Evolutionary conservation across 306 rosid species (phyloP).

Genomic region (Quercus gilva): DNA sequence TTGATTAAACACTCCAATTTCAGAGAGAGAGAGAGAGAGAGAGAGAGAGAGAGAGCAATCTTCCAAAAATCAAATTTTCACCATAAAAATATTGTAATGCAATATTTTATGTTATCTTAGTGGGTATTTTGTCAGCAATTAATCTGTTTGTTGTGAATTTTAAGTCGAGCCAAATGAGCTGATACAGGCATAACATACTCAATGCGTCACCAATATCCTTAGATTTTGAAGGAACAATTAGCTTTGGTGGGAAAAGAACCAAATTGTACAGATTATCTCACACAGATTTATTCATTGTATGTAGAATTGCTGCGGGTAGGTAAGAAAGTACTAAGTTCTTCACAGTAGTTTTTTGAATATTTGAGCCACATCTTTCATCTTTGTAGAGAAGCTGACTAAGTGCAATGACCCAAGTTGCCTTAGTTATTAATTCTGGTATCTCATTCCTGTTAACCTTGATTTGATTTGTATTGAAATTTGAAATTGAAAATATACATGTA

Average conservation of each 20-base stretch:
- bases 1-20: too few species aligned
- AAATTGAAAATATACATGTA: too few species aligned
- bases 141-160: background rate
- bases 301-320: background rate
- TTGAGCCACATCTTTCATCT: background rate
- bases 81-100: too few species aligned
- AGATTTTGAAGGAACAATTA: background rate
- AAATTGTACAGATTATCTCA: background rate
- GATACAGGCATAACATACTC: constrained; percentile 21
- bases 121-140: too few species aligned
- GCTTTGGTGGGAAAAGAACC: constrained; percentile 22
- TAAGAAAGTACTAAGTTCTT: background rate
- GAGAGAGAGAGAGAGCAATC: too few species aligned
- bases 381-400: background rate
- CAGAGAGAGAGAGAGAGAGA: too few species aligned
- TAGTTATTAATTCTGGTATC: too few species aligned
- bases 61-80: too few species aligned
- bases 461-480: too few species aligned
- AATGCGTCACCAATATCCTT: constrained; percentile 14
- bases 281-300: background rate
- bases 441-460: too few species aligned
- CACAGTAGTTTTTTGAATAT: constrained; percentile 28
- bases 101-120: too few species aligned
- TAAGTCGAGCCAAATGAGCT: background rate
- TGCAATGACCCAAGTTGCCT: too few species aligned